Conservation (phyloP, 2,329 filamentous ascomycete genomes). For the Tympanopsis confertula region DNA sequence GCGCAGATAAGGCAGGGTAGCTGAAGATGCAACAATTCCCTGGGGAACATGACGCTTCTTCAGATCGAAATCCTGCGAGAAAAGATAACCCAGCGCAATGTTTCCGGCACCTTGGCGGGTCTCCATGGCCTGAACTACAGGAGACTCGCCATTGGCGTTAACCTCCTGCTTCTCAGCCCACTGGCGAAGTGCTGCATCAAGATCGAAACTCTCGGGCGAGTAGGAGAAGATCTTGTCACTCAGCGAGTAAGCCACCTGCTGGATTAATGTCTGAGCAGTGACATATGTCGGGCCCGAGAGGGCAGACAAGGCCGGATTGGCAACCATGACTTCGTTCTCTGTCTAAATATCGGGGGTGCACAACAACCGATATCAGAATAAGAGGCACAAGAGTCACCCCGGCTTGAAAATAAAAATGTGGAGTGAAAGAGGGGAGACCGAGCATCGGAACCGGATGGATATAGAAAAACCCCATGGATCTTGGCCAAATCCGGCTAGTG, state of each 20-base stretch:
- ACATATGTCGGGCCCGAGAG: conserved; percentile 85
- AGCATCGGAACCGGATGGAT: too few species aligned
- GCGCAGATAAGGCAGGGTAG: conserved; percentile 69
- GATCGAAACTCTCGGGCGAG: conserved; percentile 83
- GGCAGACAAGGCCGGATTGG: conserved; percentile 9
- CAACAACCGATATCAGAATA: conserved; percentile 1
- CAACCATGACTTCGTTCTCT: too few species aligned
- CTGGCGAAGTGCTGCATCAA: conserved; percentile 69
- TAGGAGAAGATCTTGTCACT: conserved; percentile 97
- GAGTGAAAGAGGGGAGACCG: too few species aligned
- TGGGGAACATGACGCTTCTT: conserved; percentile 86
- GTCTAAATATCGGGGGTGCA: too few species aligned
- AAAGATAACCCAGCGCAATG: conserved; percentile 90
- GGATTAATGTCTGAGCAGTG: conserved; percentile 83
- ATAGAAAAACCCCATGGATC: not conserved
- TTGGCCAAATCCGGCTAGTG: not conserved
- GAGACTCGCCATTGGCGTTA: conserved; percentile 74
- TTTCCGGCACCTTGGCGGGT: conserved; percentile 80
- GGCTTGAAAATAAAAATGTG: too few species aligned
- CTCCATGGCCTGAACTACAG: conserved; percentile 69
- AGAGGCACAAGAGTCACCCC: too few species aligned
- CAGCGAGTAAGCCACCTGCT: conserved; percentile 88
- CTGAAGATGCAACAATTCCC: conserved; percentile 75
- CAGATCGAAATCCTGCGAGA: conserved; percentile 91
- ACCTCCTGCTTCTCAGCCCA: conserved; percentile 62